phyloP scores from a whole-genome alignment of 2,329 filamentous ascomycete species.

The Hypoxylon sp. region DNA sequence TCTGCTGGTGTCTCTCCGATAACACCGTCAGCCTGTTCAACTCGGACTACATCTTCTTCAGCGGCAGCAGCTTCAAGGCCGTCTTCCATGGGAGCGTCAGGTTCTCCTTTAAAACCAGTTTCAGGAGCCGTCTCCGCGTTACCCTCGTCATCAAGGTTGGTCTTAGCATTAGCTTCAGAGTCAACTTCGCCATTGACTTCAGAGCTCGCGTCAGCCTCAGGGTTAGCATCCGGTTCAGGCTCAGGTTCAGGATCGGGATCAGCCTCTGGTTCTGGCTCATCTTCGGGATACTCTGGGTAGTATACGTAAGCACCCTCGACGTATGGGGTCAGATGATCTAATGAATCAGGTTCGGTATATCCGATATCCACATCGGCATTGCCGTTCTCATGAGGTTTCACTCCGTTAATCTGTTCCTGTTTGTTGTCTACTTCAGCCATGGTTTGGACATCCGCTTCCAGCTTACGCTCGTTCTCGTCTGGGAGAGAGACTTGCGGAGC shows the following conservation, averaged over 20 bases:
- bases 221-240: constrained; percentile 47
- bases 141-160: constrained; percentile 34
- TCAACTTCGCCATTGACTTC: constrained; percentile 41
- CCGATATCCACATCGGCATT: constrained; percentile 4
- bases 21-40: constrained; percentile 49
- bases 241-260: constrained; percentile 37
- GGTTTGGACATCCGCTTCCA: neutral
- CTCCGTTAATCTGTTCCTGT: constrained; percentile 13
- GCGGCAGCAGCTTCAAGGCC: constrained; percentile 45
- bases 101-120: constrained; percentile 23
- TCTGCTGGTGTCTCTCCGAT: constrained; percentile 55
- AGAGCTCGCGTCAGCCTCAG: constrained; percentile 50
- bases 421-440: neutral
- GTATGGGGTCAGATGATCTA: constrained; percentile 53
- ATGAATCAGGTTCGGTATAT: constrained; percentile 33
- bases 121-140: constrained; percentile 14
- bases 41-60: constrained; percentile 47
- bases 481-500: neutral
- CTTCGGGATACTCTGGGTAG: constrained; percentile 47
- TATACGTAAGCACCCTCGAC: constrained; percentile 46
- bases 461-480: neutral
- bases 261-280: constrained; percentile 37
- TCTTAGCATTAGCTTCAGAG: neutral
- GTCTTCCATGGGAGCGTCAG: constrained; percentile 34
- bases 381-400: neutral